phyloP scores from a whole-genome alignment of 495 filamentous ascomycete species.

The Pseudoneurospora amorphoporcata region DNA sequence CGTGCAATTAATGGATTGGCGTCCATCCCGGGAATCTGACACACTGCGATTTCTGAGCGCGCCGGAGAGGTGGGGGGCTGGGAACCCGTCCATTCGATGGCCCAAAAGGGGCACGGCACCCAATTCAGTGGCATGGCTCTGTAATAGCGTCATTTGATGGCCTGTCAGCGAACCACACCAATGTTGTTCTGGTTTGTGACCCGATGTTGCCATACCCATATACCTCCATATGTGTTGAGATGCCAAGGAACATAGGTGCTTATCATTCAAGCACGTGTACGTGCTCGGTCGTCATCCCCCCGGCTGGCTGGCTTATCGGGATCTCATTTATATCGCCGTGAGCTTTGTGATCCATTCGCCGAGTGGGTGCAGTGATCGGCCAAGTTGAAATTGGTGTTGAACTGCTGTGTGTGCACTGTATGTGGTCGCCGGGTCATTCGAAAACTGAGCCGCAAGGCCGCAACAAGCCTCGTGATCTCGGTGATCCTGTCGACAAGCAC shows the following conservation, averaged over 20 bases:
- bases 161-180: background rate
- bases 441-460: background rate
- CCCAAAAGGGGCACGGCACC: background rate
- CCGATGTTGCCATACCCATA: background rate
- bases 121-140: background rate
- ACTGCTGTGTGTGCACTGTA: background rate
- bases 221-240: background rate
- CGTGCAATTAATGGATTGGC: background rate
- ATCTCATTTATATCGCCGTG: background rate
- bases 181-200: background rate
- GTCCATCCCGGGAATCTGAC: background rate
- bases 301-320: background rate
- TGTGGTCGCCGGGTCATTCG: background rate
- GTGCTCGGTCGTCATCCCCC: background rate
- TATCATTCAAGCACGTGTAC: background rate
- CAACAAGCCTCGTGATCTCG: background rate
- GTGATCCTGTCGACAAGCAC: background rate
- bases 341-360: background rate
- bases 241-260: background rate
- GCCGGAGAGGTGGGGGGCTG: background rate
- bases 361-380: background rate
- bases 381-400: background rate
- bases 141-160: background rate
- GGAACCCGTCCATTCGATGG: background rate
- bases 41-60: background rate